These are phyloP conservation scores for Corylus heterophylla DNA, from an alignment of 306 rosid genomes.

Conservation along the genomic window DNA sequence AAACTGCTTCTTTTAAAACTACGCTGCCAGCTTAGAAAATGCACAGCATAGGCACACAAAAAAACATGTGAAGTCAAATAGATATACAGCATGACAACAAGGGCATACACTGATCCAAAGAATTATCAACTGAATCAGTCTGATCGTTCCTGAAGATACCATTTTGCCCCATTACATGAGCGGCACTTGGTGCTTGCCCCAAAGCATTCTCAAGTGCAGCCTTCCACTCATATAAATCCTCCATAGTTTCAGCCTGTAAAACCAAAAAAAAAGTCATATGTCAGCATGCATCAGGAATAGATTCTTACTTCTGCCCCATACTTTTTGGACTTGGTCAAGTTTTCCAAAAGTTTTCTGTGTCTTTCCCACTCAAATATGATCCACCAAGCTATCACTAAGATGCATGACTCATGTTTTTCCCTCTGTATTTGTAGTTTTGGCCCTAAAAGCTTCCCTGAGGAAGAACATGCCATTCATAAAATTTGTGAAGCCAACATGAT, in stretches of 20 bases:
- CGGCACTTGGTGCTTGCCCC: constrained; percentile 74
- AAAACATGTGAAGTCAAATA: constrained; percentile 30
- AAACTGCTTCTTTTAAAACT: constrained; percentile 12
- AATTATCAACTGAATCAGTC: constrained; percentile 61
- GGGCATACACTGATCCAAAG: constrained; percentile 70
- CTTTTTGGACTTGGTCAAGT: background rate
- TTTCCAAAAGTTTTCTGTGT: background rate
- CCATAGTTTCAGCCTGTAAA: constrained; percentile 84
- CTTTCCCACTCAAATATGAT: background rate
- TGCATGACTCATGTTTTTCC: background rate
- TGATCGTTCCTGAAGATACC: constrained; percentile 70
- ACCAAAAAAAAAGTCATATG: constrained; percentile 27
- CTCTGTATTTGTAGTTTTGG: background rate
- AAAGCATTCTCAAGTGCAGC: constrained; percentile 87
- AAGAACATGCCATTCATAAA: background rate
- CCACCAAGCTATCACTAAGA: background rate
- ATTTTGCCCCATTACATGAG: constrained; percentile 57
- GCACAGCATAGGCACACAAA: constrained; percentile 16
- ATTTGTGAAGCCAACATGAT: background rate
- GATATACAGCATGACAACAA: constrained; percentile 36
- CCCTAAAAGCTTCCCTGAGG: background rate
- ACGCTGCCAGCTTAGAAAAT: constrained; percentile 13
- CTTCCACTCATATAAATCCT: constrained; percentile 95
- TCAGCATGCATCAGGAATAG: constrained; percentile 23
- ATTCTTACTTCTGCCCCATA: constrained; percentile 5